phyloP scores from a whole-genome alignment of 2,329 filamentous ascomycete genomes.

The Dactylella cylindrospora region DNA sequence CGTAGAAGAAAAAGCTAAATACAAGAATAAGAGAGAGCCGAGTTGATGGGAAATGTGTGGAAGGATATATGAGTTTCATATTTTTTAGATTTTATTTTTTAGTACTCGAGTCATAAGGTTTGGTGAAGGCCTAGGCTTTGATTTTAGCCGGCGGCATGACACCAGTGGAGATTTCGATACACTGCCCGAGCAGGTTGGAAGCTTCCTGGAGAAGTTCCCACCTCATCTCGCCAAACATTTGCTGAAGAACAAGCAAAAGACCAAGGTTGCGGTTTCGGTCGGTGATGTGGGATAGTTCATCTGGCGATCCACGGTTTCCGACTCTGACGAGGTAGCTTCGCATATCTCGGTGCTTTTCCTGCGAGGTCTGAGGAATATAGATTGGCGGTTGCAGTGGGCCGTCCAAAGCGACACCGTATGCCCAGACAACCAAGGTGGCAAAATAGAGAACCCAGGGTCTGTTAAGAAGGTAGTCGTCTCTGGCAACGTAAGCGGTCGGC shows the following conservation, averaged over 20 bases:
- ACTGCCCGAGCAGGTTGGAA: constrained; percentile 60
- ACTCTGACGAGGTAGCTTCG: constrained; percentile 72
- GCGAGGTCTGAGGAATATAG: constrained; percentile 60
- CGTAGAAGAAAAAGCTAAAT: constrained; percentile 25
- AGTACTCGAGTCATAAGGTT: background rate
- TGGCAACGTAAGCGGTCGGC: constrained; percentile 69
- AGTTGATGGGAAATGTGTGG: constrained; percentile 11
- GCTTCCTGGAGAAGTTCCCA: constrained; percentile 94
- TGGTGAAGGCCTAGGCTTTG: constrained; percentile 15
- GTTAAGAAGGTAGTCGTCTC: constrained; percentile 86
- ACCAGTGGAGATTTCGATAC: constrained; percentile 41
- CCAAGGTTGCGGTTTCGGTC: constrained; percentile 83
- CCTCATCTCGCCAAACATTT: constrained; percentile 76
- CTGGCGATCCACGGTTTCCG: constrained; percentile 70
- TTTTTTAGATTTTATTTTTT: background rate
- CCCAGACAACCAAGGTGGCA: constrained; percentile 88
- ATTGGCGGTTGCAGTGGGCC: constrained; percentile 64
- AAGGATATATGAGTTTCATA: constrained; percentile 17
- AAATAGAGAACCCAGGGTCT: constrained; percentile 96
- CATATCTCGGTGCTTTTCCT: constrained; percentile 76
- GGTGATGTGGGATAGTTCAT: constrained; percentile 70
- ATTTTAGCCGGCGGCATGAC: constrained; percentile 38
- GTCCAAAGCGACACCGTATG: constrained; percentile 87
- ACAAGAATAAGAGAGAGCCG: constrained; percentile 38
- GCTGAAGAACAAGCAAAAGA: constrained; percentile 75